These are phyloP conservation scores for Dunaliella primolecta DNA, from an alignment of 139 green algal genomes.

Conservation along the genomic window DNA sequence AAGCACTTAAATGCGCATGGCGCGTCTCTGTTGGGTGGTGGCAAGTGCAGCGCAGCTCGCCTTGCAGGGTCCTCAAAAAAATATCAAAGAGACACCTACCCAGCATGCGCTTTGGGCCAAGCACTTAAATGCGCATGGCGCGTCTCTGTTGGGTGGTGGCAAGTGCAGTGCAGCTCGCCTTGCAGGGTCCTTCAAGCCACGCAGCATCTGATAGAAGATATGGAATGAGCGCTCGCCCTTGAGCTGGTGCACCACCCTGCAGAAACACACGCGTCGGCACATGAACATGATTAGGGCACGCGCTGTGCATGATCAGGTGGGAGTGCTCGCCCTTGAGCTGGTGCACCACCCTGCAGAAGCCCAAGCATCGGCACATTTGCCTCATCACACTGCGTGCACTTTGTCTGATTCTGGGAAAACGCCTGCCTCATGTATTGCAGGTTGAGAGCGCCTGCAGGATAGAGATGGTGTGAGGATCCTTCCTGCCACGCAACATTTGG, in stretches of 20 bases:
- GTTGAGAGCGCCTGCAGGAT: too few relatives aligned
- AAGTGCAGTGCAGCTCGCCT: neutral
- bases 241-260: conserved; percentile 46
- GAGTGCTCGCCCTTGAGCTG: conserved; percentile 78
- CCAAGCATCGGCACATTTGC: too few relatives aligned
- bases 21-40: neutral
- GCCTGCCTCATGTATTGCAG: too few relatives aligned
- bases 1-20: neutral
- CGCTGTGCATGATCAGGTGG: conserved; percentile 94
- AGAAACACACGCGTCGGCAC: neutral
- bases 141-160: neutral
- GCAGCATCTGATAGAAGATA: conserved; percentile 88
- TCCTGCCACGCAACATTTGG: too few relatives aligned
- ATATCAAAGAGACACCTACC: too few relatives aligned
- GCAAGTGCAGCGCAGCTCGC: neutral
- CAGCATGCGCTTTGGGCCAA: neutral
- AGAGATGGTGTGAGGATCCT: too few relatives aligned
- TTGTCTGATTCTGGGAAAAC: too few relatives aligned
- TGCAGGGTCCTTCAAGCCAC: neutral
- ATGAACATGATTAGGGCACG: neutral
- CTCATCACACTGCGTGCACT: too few relatives aligned
- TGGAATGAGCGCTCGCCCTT: conserved; percentile 91
- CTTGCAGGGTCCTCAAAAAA: neutral
- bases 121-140: neutral
- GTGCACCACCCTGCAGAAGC: conserved; percentile 23